These are phyloP conservation scores for Penicillium sp. DNA, from an alignment of 2,329 filamentous ascomycete species.

Conservation along the genomic window DNA sequence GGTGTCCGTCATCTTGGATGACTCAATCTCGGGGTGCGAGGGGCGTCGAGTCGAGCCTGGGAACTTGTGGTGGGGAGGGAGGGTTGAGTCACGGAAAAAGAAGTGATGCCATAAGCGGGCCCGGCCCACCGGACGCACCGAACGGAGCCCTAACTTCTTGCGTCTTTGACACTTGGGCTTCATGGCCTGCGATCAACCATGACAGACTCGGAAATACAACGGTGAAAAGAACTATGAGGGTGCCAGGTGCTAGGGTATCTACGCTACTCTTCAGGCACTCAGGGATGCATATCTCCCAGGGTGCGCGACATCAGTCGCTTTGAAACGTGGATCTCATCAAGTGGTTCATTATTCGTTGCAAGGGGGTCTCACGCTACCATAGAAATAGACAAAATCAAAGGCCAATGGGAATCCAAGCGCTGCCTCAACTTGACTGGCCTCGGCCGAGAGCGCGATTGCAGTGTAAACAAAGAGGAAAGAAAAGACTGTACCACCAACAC, in stretches of 20 bases:
- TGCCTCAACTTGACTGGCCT: constrained; percentile 1
- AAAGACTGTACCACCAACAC: constrained; percentile 19
- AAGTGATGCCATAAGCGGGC: constrained; percentile 38
- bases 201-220: too few relatives aligned
- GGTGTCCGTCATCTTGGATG: constrained; percentile 29
- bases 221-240: too few relatives aligned
- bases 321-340: constrained; percentile 19
- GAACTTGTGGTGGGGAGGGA: constrained; percentile 29
- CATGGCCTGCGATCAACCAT: too few relatives aligned
- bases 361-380: constrained; percentile 21
- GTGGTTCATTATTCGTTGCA: constrained; percentile 25
- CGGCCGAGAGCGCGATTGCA: constrained; percentile 9
- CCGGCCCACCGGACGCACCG: constrained; percentile 23
- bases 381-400: constrained; percentile 15
- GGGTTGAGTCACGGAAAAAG: constrained; percentile 34
- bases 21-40: constrained; percentile 19
- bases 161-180: too few relatives aligned
- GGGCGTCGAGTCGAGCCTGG: constrained; percentile 26
- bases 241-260: too few relatives aligned
- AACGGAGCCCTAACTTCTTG: constrained; percentile 28
- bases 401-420: not conserved
- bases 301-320: constrained; percentile 1
- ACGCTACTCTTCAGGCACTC: too few relatives aligned
- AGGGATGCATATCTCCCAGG: too few relatives aligned
- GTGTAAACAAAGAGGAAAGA: constrained; percentile 16